A percentile compares a stretch with the other conserved stretches of the same genome.
Evolutionary conservation across 495 filamentous ascomycete genomes (phyloP).

Genomic region (Chaetomidium leptoderma): DNA sequence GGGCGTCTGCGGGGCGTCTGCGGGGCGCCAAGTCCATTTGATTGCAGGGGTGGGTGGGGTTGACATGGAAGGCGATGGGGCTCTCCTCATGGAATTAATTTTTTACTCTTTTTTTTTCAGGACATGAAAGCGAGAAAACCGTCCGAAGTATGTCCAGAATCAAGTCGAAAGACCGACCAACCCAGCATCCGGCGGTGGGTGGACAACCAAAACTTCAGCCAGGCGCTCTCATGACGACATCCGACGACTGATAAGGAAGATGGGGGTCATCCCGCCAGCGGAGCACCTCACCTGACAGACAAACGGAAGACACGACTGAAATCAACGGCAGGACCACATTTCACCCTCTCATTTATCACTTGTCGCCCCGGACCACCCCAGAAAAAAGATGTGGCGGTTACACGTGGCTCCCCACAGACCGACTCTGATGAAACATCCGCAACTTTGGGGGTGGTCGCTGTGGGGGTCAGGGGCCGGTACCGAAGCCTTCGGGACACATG

Average conservation of each 20-base stretch:
- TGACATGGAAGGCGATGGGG: no score
- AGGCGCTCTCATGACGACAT: neutral
- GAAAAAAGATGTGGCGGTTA: conserved; percentile 1
- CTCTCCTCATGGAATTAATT: no score
- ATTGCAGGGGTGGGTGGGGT: no score
- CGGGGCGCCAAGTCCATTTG: conserved; percentile 6
- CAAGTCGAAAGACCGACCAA: neutral
- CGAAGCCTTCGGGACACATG: conserved; percentile 5
- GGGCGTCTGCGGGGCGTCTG: neutral
- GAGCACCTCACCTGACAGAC: neutral
- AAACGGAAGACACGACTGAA: neutral
- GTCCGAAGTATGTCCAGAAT: no score
- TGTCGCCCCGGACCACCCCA: neutral
- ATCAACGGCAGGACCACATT: neutral
- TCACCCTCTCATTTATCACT: conserved; percentile 4
- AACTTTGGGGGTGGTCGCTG: neutral
- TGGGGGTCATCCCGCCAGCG: neutral
- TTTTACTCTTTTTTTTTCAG: no score
- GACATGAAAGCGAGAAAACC: no score
- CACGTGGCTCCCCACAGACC: conserved; percentile 15
- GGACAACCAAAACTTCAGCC: neutral
- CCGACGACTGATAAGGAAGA: conserved; percentile 2
- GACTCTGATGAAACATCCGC: conserved; percentile 9
- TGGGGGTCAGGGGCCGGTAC: conserved; percentile 18
- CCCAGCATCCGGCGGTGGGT: neutral